phyloP scores from a whole-genome alignment of 1,139 yeast genomes.

The Debaryomyces subglobosus region DNA sequence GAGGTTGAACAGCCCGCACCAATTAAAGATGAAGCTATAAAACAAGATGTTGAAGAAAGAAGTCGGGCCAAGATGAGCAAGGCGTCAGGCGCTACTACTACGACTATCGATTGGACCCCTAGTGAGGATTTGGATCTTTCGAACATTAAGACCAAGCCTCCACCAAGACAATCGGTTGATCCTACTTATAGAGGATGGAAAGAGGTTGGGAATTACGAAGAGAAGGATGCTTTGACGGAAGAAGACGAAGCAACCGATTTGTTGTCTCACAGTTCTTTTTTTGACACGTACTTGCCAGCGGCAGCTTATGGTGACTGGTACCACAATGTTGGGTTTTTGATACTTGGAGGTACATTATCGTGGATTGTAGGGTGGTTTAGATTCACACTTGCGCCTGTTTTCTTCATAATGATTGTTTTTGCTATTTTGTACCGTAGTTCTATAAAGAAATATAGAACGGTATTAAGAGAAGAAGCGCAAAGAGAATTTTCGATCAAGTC shows the following conservation, averaged over 20 bases:
- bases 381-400: constrained; percentile 79
- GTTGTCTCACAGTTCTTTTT: constrained; percentile 64
- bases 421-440: constrained; percentile 81
- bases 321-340: constrained; percentile 74
- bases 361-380: constrained; percentile 80
- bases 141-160: constrained; percentile 41
- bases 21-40: not conserved
- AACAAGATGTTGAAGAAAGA: constrained; percentile 4
- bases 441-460: constrained; percentile 74
- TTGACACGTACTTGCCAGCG: constrained; percentile 74
- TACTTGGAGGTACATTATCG: constrained; percentile 67
- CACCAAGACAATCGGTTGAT: constrained; percentile 56
- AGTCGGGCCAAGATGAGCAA: not conserved
- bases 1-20: constrained; percentile 16
- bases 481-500: constrained; percentile 80
- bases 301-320: constrained; percentile 92
- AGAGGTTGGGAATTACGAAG: constrained; percentile 87
- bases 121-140: constrained; percentile 41
- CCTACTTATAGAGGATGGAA: constrained; percentile 90
- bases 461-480: constrained; percentile 77
- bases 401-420: constrained; percentile 62
- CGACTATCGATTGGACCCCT: constrained; percentile 22
- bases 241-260: constrained; percentile 75
- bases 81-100: constrained; percentile 11
- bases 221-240: constrained; percentile 60